Evolutionary conservation across 495 filamentous ascomycete species (phyloP).

Genomic region (Hyaloscypha finlandica): DNA sequence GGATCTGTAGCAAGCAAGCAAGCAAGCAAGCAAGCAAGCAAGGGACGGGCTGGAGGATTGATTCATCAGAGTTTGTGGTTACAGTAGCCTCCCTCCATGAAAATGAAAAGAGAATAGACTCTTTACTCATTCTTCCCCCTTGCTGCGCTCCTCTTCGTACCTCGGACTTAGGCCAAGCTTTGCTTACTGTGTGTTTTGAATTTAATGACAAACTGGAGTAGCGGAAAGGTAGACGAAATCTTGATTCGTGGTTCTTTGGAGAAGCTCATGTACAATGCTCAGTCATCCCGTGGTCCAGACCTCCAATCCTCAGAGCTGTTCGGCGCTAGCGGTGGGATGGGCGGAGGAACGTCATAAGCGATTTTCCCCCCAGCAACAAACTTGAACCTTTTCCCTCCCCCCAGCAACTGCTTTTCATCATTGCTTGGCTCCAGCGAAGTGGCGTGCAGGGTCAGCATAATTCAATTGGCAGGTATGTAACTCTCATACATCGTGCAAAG

Average conservation of each 20-base stretch:
- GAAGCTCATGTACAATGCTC: constrained; percentile 22
- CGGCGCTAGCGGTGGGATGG: constrained; percentile 27
- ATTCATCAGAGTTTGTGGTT: neutral
- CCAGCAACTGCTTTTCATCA: neutral
- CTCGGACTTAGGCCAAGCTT: neutral
- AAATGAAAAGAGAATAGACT: neutral
- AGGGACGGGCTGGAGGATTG: neutral
- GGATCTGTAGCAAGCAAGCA: constrained; percentile 2
- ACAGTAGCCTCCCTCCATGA: neutral
- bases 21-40: too few relatives aligned
- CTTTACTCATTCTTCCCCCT: neutral
- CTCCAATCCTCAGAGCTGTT: neutral
- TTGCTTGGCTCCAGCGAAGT: neutral
- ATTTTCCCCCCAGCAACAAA: constrained; percentile 4
- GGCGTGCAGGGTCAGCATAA: neutral
- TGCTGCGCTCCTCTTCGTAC: neutral
- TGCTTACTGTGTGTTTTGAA: too few relatives aligned
- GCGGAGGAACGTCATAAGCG: constrained; percentile 22
- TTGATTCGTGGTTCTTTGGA: neutral
- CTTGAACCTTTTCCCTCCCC: neutral
- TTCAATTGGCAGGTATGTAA: constrained; percentile 7
- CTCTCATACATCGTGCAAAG: neutral
- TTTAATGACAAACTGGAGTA: too few relatives aligned
- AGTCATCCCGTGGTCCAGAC: constrained; percentile 11
- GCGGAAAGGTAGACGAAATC: neutral